Evolutionary conservation across 2,329 filamentous ascomycete species (phyloP), one percentile per base, ranked within the genome.

Genomic region (Tympanopsis confertula): DNA sequence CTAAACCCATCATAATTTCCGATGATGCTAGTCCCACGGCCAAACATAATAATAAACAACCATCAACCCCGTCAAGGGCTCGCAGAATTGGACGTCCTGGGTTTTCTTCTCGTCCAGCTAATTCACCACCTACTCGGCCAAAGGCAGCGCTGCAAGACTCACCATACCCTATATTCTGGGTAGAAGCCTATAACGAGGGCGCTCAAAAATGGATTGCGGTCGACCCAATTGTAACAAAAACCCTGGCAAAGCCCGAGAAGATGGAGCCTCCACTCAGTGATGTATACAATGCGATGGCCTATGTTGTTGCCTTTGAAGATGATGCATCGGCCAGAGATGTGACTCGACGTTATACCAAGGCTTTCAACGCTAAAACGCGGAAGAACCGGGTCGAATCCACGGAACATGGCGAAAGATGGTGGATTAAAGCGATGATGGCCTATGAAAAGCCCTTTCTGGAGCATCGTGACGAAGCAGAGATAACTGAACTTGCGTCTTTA

Each of bases 181-280:
- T 95, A 1, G 91, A 98, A 59, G 80, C 86, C 3, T 84, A 94
- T 45, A 88, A 95, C 44, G 67, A 78, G 38, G 82, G 83, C 0
- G 76, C 86, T 45, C 85, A 95, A 53, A 94, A 86, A 63, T 98
- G 91, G 91, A 74, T 94, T 39, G 73, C 86, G 0, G 75, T 91
- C 26, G 91, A 98, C 53, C 78, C 88, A 0, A 58, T 95, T 0
- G 86, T 91, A 2, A 94, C 88, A 0, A 69, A 74, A 39, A 82
- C 78, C 45, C 12, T 76, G 94, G 39, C 85, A 79, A 53, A 87
- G 83, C 42, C 75, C 86, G 0, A 71, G 20, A 78, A 73, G 35
- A 66, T 98, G 19, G 91, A 98, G 51, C 91, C 91, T 0, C 86
- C 91, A 0, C 72, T 82, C 2, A 79, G 72, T 3, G 87, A 94